Percentiles rank a stretch among this genome's conserved stretches.
These are phyloP conservation scores for Fusarium temperatum DNA, from an alignment of 2,329 filamentous ascomycete genomes.

Conservation along the genomic window DNA sequence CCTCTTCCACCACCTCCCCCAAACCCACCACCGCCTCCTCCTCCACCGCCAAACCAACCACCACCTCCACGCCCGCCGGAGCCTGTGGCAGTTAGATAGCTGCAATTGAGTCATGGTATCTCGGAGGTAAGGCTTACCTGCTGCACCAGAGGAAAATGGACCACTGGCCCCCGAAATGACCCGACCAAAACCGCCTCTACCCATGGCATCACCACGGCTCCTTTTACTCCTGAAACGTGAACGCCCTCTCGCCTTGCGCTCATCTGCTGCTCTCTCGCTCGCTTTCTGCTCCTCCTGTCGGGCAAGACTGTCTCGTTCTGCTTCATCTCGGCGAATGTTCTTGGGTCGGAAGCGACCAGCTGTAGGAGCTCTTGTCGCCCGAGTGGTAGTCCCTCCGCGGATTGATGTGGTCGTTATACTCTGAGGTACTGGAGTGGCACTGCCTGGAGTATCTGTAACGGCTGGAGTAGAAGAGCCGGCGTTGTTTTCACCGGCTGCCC, in stretches of 20 bases:
- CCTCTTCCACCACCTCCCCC: constrained; percentile 44
- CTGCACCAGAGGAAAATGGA: constrained; percentile 49
- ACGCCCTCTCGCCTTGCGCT: constrained; percentile 50
- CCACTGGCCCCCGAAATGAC: constrained; percentile 50
- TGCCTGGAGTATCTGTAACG: constrained; percentile 30
- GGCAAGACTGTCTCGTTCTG: constrained; percentile 58
- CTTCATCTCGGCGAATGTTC: constrained; percentile 60
- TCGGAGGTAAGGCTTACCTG: constrained; percentile 33
- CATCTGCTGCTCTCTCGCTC: constrained; percentile 51
- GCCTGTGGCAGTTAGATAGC: constrained; percentile 8
- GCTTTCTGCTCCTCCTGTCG: constrained; percentile 56
- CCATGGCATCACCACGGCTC: constrained; percentile 57
- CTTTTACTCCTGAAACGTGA: constrained; percentile 54
- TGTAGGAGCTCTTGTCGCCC: constrained; percentile 49
- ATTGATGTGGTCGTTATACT: constrained; percentile 40
- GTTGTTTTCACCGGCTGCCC: constrained; percentile 33
- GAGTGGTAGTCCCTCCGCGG: constrained; percentile 47
- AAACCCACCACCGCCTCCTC: constrained; percentile 34
- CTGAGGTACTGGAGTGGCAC: constrained; percentile 21
- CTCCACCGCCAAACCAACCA: constrained; percentile 43
- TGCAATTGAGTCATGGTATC: background rate
- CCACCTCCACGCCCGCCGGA: constrained; percentile 36
- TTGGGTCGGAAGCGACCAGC: constrained; percentile 57
- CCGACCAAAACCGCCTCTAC: constrained; percentile 51
- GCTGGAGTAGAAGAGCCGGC: constrained; percentile 21